Base-by-base conservation (phyloP, 1,284 basidiomycete species). In the Earliella scabrosa region DNA sequence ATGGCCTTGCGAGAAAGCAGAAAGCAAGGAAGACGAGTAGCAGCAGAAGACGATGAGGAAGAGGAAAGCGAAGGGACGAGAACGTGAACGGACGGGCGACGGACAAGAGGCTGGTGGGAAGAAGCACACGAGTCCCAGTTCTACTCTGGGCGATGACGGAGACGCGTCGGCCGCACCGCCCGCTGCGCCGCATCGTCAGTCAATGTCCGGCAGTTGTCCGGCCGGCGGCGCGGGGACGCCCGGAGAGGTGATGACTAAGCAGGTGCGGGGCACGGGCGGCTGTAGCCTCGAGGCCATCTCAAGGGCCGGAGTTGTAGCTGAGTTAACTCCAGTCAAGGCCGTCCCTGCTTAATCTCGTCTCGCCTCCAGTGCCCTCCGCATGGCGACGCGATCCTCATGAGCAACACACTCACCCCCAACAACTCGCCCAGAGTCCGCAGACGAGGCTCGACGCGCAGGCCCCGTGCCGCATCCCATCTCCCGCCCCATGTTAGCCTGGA, bases 401-500 rank as follows among this genome's bases (percentile, higher is more conserved):
- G 70, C 69, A 46, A 73, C 44, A 70, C 73, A 1, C 73, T 77
- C 46, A 68, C 76, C 2, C 75, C 78, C 45, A 66, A 59, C 43
- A 56, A 63, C 27, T 73, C 75, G 8, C 70, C 75, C 39, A 73
- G 68, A 54, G 69, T 74, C 35, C 76, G 75, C 58, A 69, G 80
- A 45, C 76, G 68, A 36, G 63, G 70, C 5, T 82, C 82, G 0
- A 73, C 73, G 0, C 73, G 77, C 35, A 75, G 87, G 52, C 72
- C 77, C 11, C 77, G 89, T 14, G 83, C 86, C 0, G 59, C 31
- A 16, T 90, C 88, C 0, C 82, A 90, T 74, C 69, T 87, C 0
- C 81, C 83, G 0, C 82, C 83, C 1, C 55, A n/a, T n/a, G n/a
- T 70, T n/a, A 77, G 79, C 51, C 82, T 81, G 56, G 88, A 90